Conservation (phyloP, 768 basidiomycete genomes). For the Sporobolomyces pararoseus region DNA sequence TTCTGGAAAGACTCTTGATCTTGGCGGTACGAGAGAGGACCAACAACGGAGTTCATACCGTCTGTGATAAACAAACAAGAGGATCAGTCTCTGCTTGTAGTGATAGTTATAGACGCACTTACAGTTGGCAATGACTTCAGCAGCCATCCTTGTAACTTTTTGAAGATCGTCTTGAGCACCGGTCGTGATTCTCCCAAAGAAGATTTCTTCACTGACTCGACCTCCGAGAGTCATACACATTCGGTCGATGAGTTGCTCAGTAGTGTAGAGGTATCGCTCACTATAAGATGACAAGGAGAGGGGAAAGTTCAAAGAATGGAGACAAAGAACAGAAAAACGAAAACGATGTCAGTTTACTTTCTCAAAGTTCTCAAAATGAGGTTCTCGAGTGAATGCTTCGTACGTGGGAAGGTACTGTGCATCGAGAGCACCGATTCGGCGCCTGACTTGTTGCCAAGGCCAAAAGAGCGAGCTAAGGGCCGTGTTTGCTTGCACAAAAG, state of each 20-base stretch:
- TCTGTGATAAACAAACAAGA: slow-evolving; percentile 57
- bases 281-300: slow-evolving; percentile 56
- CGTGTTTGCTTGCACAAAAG: too few relatives aligned
- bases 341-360: background rate
- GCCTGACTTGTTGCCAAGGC: too few relatives aligned
- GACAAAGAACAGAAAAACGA: background rate
- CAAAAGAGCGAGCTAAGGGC: too few relatives aligned
- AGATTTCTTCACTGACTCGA: slow-evolving; percentile 96
- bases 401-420: slow-evolving; percentile 68
- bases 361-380: too few relatives aligned
- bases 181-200: slow-evolving; percentile 90
- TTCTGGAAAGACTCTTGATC: slow-evolving; percentile 87
- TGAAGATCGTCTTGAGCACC: slow-evolving; percentile 97
- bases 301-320: slow-evolving; percentile 46
- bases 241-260: slow-evolving; percentile 86
- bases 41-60: slow-evolving; percentile 92
- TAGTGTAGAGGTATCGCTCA: slow-evolving; percentile 90
- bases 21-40: slow-evolving; percentile 92
- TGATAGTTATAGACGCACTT: background rate
- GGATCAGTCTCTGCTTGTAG: too few relatives aligned
- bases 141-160: slow-evolving; percentile 97
- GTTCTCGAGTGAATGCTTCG: background rate
- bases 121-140: slow-evolving; percentile 56
- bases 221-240: slow-evolving; percentile 99
- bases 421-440: slow-evolving; percentile 78